Evolutionary conservation across 352 stramenopile species (phyloP).

Genomic region (Globisporangium iwayamae): DNA sequence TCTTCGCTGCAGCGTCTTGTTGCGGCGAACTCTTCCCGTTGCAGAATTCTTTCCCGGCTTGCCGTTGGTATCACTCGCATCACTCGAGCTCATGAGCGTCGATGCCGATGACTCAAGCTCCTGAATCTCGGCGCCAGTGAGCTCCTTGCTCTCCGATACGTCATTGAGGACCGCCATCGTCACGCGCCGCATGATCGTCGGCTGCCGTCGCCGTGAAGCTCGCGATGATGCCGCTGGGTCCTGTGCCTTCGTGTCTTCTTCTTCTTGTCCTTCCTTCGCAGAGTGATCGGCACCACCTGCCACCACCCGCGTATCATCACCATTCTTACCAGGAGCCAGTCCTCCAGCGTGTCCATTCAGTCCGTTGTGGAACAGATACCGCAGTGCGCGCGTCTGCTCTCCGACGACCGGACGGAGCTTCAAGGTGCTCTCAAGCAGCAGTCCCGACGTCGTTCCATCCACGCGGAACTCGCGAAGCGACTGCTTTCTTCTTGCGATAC

Average conservation of each 20-base stretch:
- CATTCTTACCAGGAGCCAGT: neutral
- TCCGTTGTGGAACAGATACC: constrained; percentile 70
- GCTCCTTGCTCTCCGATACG: constrained; percentile 36
- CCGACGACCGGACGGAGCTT: constrained; percentile 57
- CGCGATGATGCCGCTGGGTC: neutral
- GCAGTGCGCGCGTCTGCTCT: constrained; percentile 49
- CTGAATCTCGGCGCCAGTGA: constrained; percentile 32
- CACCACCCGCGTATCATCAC: neutral
- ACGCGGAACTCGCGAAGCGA: constrained; percentile 60
- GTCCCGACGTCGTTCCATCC: constrained; percentile 52
- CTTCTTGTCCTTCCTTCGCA: neutral
- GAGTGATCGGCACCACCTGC: neutral
- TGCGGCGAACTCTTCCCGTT: constrained; percentile 25
- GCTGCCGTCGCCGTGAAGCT: constrained; percentile 9
- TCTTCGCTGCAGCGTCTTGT: constrained; percentile 43
- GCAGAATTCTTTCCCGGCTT: constrained; percentile 1
- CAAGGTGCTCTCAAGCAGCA: constrained; percentile 73
- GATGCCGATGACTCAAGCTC: constrained; percentile 25
- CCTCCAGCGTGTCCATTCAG: neutral
- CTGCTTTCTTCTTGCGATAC: neutral
- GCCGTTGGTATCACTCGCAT: neutral
- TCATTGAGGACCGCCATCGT: constrained; percentile 48
- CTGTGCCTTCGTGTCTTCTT: neutral
- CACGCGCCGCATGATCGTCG: constrained; percentile 26
- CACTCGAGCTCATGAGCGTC: neutral